These are phyloP conservation scores for Hymenoscyphus fructigenus DNA, from an alignment of 2,329 filamentous ascomycete genomes.

Conservation along the genomic window DNA sequence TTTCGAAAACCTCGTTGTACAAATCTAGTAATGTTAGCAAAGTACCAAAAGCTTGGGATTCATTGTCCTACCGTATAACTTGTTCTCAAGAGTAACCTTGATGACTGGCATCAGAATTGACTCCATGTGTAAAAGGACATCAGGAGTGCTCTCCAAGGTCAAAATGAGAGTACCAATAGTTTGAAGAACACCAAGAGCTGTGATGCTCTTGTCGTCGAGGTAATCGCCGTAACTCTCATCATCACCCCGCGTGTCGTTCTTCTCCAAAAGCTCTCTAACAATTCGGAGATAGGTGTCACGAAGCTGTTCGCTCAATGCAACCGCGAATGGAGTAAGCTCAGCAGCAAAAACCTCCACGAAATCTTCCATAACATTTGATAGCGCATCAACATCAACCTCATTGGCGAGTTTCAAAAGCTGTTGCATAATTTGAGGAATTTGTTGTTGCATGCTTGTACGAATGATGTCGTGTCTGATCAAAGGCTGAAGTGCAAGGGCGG, in stretches of 20 bases:
- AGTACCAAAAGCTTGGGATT: slow-evolving; percentile 1
- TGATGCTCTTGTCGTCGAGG: slow-evolving; percentile 97
- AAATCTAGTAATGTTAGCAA: slow-evolving; percentile 57
- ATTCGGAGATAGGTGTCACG: slow-evolving; percentile 95
- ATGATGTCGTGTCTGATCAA: slow-evolving; percentile 95
- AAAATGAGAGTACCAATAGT: slow-evolving; percentile 97
- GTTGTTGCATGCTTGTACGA: slow-evolving; percentile 91
- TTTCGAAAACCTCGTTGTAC: slow-evolving; percentile 98
- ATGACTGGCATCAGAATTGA: slow-evolving; percentile 97
- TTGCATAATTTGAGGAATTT: slow-evolving; percentile 99
- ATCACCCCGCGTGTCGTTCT: slow-evolving; percentile 74
- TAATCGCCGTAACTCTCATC: slow-evolving; percentile 84
- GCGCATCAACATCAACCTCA: slow-evolving; percentile 93
- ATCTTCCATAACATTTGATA: slow-evolving; percentile 99
- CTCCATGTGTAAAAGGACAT: slow-evolving; percentile 91
- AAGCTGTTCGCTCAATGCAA: slow-evolving; percentile 92
- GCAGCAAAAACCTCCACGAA: slow-evolving; percentile 99
- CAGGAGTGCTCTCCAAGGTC: slow-evolving; percentile 93
- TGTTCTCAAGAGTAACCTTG: slow-evolving; percentile 93
- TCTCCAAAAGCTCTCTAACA: slow-evolving; percentile 85
- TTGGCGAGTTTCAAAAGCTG: slow-evolving; percentile 95
- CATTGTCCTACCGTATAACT: slow-evolving; percentile 73
- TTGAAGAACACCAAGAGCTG: slow-evolving; percentile 90
- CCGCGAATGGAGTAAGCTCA: slow-evolving; percentile 93
- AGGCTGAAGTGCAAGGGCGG: slow-evolving; percentile 89